Evolutionary conservation across 495 filamentous ascomycete genomes (phyloP).

Genomic region (Xylaria flabelliformis): DNA sequence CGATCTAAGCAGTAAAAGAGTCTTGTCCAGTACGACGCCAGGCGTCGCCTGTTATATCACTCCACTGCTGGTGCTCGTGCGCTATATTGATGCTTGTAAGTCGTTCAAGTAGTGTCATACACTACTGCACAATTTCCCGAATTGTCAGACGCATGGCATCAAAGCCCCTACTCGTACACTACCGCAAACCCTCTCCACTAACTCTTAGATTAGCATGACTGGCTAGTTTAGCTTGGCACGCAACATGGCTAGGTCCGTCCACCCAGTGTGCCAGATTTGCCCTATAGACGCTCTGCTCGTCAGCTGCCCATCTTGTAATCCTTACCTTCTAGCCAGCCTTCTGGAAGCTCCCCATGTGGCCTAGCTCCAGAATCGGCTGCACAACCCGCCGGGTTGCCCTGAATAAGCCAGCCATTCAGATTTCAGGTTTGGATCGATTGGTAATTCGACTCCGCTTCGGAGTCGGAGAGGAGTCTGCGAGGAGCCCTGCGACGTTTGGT

Average conservation of each 20-base stretch:
- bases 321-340: slow-evolving; percentile 23
- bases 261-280: slow-evolving; percentile 6
- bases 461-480: slow-evolving; percentile 24
- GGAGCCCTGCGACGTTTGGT: slow-evolving; percentile 22
- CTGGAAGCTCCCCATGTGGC: slow-evolving; percentile 15
- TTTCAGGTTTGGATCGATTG: slow-evolving; percentile 20
- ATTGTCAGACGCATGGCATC: slow-evolving; percentile 4
- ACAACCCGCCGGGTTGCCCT: slow-evolving; percentile 16
- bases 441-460: slow-evolving; percentile 27
- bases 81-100: neutral
- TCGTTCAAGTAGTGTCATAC: neutral
- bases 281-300: slow-evolving; percentile 6
- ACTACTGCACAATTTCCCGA: slow-evolving; percentile 4
- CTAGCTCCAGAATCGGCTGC: slow-evolving; percentile 6
- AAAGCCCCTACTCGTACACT: neutral
- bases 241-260: slow-evolving; percentile 7
- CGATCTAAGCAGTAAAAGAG: neutral
- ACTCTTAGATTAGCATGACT: slow-evolving; percentile 19
- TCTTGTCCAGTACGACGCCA: neutral
- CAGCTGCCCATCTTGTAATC: slow-evolving; percentile 17
- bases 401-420: slow-evolving; percentile 8
- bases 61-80: slow-evolving; percentile 5
- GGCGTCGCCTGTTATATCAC: neutral
- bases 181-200: neutral
- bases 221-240: slow-evolving; percentile 16